Conservation (phyloP, 1,139 yeast species). For the Scheffersomyces illinoinensis region DNA sequence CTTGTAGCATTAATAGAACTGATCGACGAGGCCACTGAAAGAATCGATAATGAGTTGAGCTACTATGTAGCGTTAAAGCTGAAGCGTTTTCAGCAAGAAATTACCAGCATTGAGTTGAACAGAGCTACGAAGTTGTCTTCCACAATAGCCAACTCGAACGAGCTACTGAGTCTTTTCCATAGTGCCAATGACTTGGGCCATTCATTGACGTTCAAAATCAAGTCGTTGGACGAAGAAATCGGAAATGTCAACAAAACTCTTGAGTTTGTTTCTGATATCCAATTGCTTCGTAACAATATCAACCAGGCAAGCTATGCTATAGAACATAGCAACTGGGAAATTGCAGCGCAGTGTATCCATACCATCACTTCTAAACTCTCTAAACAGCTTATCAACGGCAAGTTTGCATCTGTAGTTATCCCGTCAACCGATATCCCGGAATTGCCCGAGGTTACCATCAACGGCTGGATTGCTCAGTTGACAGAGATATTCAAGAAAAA, state of each 20-base stretch:
- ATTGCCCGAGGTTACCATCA: conserved; percentile 59
- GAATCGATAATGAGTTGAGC: conserved; percentile 26
- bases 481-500: conserved; percentile 57
- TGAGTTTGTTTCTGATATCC: conserved; percentile 65
- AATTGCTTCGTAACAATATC: conserved; percentile 61
- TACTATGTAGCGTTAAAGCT: conserved; percentile 27
- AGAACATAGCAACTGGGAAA: conserved; percentile 66
- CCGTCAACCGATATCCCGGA: conserved; percentile 92
- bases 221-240: conserved; percentile 70
- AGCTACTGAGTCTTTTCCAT: conserved; percentile 52
- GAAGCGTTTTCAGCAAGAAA: conserved; percentile 36
- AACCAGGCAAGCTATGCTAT: conserved; percentile 70
- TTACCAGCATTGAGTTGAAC: conserved; percentile 36
- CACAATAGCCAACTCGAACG: conserved; percentile 41
- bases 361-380: conserved; percentile 57
- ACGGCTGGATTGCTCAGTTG: conserved; percentile 59
- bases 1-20: conserved; percentile 17
- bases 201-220: conserved; percentile 66
- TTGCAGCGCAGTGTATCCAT: conserved; percentile 67
- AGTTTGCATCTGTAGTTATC: conserved; percentile 79
- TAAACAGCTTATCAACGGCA: conserved; percentile 52
- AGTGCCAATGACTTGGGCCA: conserved; percentile 68
- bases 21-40: conserved; percentile 19
- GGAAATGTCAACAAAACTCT: conserved; percentile 65
- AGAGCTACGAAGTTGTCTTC: conserved; percentile 37